These are phyloP conservation scores for Sphagnum contortum DNA, from an alignment of 225 moss, liverwort and hornwort genomes.

Conservation along the genomic window DNA sequence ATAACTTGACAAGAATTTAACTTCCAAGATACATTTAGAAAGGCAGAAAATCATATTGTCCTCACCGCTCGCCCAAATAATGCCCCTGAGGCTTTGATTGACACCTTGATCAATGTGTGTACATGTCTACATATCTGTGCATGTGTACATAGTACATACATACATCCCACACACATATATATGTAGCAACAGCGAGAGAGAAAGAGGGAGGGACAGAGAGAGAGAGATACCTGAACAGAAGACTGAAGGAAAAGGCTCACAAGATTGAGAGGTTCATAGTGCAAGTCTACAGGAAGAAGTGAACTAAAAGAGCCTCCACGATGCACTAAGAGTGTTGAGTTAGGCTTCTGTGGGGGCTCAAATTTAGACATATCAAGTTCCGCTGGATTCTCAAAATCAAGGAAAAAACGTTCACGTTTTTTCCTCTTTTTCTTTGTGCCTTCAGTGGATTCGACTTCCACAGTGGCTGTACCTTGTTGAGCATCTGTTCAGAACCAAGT, in stretches of 20 bases:
- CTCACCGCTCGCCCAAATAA: too few species aligned
- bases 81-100: too few species aligned
- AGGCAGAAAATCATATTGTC: too few species aligned
- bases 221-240: constrained; percentile 49
- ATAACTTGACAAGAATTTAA: too few species aligned
- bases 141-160: too few species aligned
- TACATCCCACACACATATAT: too few species aligned
- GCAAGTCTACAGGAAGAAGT: constrained; percentile 82
- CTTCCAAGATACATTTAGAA: too few species aligned
- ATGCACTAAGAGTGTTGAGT: constrained; percentile 43
- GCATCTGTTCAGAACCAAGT: constrained; percentile 21
- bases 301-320: constrained; percentile 29
- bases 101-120: too few species aligned
- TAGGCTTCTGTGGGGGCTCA: constrained; percentile 31
- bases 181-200: too few species aligned
- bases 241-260: constrained; percentile 69
- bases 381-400: constrained; percentile 48
- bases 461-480: constrained; percentile 16
- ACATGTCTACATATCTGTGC: too few species aligned
- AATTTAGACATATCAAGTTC: constrained; percentile 55
- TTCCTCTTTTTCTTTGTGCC: constrained; percentile 48
- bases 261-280: constrained; percentile 69
- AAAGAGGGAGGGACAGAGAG: not conserved
- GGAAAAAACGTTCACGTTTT: constrained; percentile 50
- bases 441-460: constrained; percentile 14